Base-by-base conservation (phyloP, 2,329 filamentous ascomycete species). In the Ramularia endophylla region DNA sequence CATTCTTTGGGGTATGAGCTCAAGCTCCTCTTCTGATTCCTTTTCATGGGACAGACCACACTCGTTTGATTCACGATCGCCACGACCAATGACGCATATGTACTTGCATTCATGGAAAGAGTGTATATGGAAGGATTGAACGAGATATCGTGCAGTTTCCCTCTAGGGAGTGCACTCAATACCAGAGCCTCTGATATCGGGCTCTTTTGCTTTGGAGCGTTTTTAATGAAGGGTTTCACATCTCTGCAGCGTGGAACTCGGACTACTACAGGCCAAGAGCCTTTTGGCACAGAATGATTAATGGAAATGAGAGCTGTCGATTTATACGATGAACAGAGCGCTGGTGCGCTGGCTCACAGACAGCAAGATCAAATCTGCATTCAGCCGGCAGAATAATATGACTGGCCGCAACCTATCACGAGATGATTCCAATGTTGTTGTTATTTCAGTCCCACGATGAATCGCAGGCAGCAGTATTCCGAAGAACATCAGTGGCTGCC, bases 1-100 rank as follows among this genome's bases (percentile, higher is more conserved):
- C 61, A 64, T 51, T 65, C 67, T 31, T 65, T 63, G 34, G 67
- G 68, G 33, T 73, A 71, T 53, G 69, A 72, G 60, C 64, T 73
- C 41, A 67, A 67, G 43, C 64, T 73, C 43, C 62, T 70, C 44
- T 73, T 67, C 56, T 73, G 48, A 60, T 50, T 27, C 19, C 17
- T n/a, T 17, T 36, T 11, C 22, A 25, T 16, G 30, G 16, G 12
- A 20, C 25, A 13, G 25, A 38, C 30, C 36, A 46, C 47, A 36
- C 22, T 45, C 47, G 43, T 44, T 48, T 40, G 46, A 40, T 36
- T 45, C 19, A 46, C 40, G 44, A 50, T 38, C 41, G 47, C 41
- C 40, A 51, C 47, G 52, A 52, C 29, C 41, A 39, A 51, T 39
- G 35, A 46, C 19, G 37, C 31, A n/a, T n/a, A n/a, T n/a, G 18